Percentiles rank a stretch among this genome's conserved stretches.
Evolutionary conservation across 2,329 filamentous ascomycete species (phyloP).

Genomic region (Lasiodiplodia sp.): DNA sequence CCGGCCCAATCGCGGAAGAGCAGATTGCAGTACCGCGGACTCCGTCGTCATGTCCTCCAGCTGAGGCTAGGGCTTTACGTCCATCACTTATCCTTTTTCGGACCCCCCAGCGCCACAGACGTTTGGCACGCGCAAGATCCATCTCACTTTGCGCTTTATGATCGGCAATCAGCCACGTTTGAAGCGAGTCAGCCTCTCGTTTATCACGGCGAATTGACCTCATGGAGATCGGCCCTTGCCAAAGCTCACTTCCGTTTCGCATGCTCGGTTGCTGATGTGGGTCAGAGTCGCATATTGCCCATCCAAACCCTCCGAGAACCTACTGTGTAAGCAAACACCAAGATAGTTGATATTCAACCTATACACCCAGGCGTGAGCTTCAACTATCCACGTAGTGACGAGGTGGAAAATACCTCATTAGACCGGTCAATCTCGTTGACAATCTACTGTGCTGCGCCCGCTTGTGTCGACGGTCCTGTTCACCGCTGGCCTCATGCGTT

Average conservation of each 20-base stretch:
- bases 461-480: no score
- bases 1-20: background rate
- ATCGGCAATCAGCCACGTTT: constrained; percentile 3
- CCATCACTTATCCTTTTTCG: constrained; percentile 12
- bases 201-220: constrained; percentile 9
- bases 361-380: no score
- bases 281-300: background rate
- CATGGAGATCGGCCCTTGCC: background rate
- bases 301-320: background rate
- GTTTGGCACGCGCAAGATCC: constrained; percentile 4
- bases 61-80: background rate
- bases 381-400: no score
- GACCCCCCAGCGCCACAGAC: constrained; percentile 1
- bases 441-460: no score
- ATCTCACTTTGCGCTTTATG: background rate
- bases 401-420: no score
- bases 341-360: no score
- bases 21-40: constrained; percentile 21
- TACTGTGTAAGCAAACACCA: background rate
- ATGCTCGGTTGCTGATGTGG: background rate
- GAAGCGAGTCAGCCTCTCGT: constrained; percentile 23
- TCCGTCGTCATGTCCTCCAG: constrained; percentile 13
- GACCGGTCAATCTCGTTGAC: no score
- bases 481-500: no score
- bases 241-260: background rate